Evolutionary conservation across 1,284 basidiomycete species (phyloP).

Genomic region (Boletellus deceptivus): DNA sequence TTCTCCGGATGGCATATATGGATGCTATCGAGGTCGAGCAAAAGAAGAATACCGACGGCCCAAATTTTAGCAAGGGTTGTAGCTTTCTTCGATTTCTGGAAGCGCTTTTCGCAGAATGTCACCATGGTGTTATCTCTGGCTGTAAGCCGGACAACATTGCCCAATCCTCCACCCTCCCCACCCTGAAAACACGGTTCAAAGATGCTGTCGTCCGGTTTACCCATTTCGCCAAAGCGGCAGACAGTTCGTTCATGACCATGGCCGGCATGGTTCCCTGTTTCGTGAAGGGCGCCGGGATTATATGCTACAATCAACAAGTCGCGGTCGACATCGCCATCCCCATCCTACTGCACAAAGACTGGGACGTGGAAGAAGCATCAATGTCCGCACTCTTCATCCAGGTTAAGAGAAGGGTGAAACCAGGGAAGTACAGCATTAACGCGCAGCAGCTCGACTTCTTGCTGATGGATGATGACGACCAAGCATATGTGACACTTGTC

Average conservation of each 20-base stretch:
- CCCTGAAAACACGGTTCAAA: background rate
- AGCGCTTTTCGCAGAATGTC: too few relatives aligned
- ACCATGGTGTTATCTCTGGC: too few relatives aligned
- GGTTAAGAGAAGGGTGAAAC: background rate
- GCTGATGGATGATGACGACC: background rate
- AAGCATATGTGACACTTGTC: background rate
- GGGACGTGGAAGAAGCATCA: too few relatives aligned
- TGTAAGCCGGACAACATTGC: too few relatives aligned
- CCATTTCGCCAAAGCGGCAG: constrained; percentile 1
- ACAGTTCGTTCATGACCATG: background rate
- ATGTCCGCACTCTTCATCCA: background rate
- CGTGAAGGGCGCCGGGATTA: background rate
- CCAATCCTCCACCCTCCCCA: too few relatives aligned
- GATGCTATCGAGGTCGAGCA: background rate
- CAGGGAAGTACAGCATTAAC: background rate
- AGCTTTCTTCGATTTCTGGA: too few relatives aligned
- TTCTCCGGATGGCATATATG: too few relatives aligned
- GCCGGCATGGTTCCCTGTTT: background rate
- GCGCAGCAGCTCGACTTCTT: background rate
- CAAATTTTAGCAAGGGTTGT: too few relatives aligned
- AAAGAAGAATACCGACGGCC: too few relatives aligned
- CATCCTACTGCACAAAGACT: too few relatives aligned
- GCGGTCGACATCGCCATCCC: background rate
- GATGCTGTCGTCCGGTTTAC: constrained; percentile 2
- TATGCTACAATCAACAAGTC: background rate